Base-by-base conservation (phyloP, 1,139 yeast species). In the Debaryomyces fabryi region DNA sequence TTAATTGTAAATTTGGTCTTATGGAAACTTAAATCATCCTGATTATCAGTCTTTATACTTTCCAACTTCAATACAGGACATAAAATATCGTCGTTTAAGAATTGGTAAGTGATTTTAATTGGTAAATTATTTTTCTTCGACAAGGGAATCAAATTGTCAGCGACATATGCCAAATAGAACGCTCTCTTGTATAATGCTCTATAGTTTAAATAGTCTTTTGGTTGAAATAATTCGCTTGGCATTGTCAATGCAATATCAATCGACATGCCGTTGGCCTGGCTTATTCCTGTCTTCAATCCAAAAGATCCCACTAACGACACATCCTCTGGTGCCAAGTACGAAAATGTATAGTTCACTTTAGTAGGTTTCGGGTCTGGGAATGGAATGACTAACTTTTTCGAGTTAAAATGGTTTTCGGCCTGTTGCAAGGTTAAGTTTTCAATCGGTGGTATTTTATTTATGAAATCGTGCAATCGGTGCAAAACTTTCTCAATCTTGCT, bases 111-210 rank as follows among this genome's bases (percentile, higher is more conserved):
- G 29, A 81, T 67, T 52, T 82, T 80, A 38, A 89, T 66, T 3
- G 85, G 85, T 29, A 76, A 64, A 45, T 82, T 74, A 56, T 81
- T 77, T 57, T 79, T 78, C 51, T 79, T 79, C 13, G 87, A 71
- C 42, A 81, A 67, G 0, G 79, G 68, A 42, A 81, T 76, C 55
- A 90, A 71, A 52, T 82, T 76, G 52, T 85, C 85, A 0, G 93
- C 86, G 54, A 92, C 64, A 61, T 85, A 86, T 6, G 96, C 92
- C 51, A 91, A 60, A 62, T 91, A 93, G 57, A 88, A 93, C 4
- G 97, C 85, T 55, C 97, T 79, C 68, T 93, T 93, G 69, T 92
- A 91, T 49, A 90, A 74, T 40, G 96, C 93, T 62, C 98, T 79
- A 69, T 88, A 91, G 68, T 93, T 93, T 57, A 92, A 74, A 62